A percentile compares a stretch with the other conserved stretches of the same genome.
Evolutionary conservation across 208 protist genomes (phyloP).

Genomic region (Polymyxa betae): DNA sequence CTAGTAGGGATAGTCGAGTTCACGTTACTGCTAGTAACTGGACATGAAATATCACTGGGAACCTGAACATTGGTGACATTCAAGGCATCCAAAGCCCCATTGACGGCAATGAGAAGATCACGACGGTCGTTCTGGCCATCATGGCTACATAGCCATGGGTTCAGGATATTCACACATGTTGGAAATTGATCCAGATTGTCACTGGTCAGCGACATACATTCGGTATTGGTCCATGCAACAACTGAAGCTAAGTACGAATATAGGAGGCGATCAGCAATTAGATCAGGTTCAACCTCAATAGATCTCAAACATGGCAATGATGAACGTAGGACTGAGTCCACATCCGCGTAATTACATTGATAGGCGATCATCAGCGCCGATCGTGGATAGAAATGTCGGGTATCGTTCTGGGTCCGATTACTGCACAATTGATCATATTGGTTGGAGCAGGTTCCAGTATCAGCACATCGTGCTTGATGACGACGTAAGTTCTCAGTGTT

Average conservation of each 20-base stretch:
- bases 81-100: too few species aligned
- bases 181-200: background rate
- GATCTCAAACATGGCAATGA: background rate
- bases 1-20: too few species aligned
- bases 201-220: background rate
- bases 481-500: background rate
- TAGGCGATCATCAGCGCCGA: background rate
- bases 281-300: background rate
- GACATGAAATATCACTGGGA: too few species aligned
- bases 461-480: background rate
- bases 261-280: background rate
- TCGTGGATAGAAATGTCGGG: background rate
- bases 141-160: background rate
- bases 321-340: background rate
- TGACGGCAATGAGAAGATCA: too few species aligned
- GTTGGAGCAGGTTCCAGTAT: background rate
- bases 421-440: background rate
- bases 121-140: constrained; percentile 4
- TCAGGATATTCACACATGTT: background rate
- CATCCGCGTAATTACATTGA: background rate
- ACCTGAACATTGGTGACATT: too few species aligned
- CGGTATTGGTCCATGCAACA: background rate
- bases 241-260: background rate
- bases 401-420: background rate
- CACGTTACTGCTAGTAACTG: too few species aligned